Evolutionary conservation across 306 rosid species (phyloP).

Genomic region (Quillaja saponaria): DNA sequence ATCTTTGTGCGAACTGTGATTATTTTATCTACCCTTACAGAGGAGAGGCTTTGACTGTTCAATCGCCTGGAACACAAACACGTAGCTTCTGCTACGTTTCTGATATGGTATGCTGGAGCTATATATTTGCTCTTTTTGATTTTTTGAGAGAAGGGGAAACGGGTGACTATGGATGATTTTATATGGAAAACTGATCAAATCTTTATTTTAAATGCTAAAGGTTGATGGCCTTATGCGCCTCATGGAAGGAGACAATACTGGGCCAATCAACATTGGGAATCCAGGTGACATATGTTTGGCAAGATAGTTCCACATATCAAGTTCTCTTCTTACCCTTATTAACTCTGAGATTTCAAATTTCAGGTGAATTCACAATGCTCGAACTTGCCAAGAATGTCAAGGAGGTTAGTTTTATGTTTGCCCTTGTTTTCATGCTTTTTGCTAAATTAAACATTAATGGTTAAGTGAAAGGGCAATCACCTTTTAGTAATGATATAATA

Average conservation of each 20-base stretch:
- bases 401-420: no score
- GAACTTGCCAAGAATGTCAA: slow-evolving; percentile 94
- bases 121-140: background rate
- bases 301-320: no score
- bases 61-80: slow-evolving; percentile 81
- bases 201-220: slow-evolving; percentile 36
- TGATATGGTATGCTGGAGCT: slow-evolving; percentile 85
- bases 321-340: slow-evolving; percentile 23
- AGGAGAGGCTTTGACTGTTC: slow-evolving; percentile 74
- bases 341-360: no score
- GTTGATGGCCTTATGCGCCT: slow-evolving; percentile 82
- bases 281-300: no score
- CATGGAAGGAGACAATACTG: slow-evolving; percentile 73
- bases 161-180: no score
- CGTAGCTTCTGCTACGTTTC: slow-evolving; percentile 87
- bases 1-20: no score
- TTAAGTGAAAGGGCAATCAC: background rate
- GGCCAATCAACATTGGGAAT: slow-evolving; percentile 89
- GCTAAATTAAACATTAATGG: background rate
- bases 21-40: slow-evolving; percentile 43
- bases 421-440: slow-evolving; percentile 22
- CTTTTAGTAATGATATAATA: background rate
- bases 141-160: no score
- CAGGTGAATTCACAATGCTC: slow-evolving; percentile 94
- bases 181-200: no score